These are phyloP conservation scores for Starmerella vaccinii DNA, from an alignment of 805 yeast species.

Conservation along the genomic window DNA sequence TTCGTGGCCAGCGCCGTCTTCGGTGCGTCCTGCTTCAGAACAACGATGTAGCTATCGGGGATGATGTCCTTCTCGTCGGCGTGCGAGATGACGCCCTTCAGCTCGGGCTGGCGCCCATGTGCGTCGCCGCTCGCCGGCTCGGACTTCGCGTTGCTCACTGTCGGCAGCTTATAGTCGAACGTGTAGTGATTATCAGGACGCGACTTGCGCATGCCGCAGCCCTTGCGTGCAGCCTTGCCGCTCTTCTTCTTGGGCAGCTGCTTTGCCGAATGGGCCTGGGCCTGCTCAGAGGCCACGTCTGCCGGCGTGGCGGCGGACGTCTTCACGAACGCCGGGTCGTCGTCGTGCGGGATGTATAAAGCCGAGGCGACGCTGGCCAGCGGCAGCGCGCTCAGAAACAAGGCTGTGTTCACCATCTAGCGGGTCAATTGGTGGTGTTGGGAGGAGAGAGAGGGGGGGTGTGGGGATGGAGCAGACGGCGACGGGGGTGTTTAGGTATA, in stretches of 20 bases:
- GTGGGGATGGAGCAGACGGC: neutral
- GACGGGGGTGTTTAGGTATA: neutral
- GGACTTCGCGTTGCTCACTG: too few species aligned
- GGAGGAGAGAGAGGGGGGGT: neutral
- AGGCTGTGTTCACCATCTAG: constrained; percentile 24
- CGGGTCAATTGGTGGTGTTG: constrained; percentile 4
- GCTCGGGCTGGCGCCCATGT: neutral
- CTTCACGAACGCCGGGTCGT: constrained; percentile 10
- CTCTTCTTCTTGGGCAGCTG: constrained; percentile 8
- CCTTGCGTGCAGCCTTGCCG: constrained; percentile 2
- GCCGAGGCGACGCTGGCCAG: constrained; percentile 21
- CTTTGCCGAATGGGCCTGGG: constrained; percentile 6
- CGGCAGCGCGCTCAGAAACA: constrained; percentile 22
- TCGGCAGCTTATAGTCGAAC: too few species aligned
- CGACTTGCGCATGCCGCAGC: too few species aligned
- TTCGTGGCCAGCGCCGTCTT: constrained; percentile 52
- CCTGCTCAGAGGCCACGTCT: neutral
- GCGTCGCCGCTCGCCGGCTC: too few species aligned
- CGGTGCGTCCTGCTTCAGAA: constrained; percentile 58
- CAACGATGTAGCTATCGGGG: constrained; percentile 54
- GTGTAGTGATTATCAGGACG: too few species aligned
- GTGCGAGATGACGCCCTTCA: constrained; percentile 10
- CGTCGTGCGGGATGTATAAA: constrained; percentile 25
- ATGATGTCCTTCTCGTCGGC: constrained; percentile 20
- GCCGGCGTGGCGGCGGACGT: neutral